phyloP scores from a whole-genome alignment of 129 eudicot species.

The Glebionis coronaria region DNA sequence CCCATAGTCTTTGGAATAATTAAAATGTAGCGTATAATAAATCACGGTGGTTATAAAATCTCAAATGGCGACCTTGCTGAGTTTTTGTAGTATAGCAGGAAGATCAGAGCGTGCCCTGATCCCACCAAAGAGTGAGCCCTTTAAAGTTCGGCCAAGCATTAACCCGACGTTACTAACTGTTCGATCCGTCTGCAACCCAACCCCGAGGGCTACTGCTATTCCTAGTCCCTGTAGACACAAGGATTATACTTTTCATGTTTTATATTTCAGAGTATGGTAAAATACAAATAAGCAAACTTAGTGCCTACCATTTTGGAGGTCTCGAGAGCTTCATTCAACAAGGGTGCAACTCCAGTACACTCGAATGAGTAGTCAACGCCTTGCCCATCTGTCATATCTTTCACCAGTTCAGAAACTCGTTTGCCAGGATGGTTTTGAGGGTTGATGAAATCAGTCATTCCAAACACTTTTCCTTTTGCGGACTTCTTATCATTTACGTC shows the following conservation, averaged over 20 bases:
- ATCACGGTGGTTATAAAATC: not conserved
- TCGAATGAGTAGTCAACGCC: slow-evolving; percentile 54
- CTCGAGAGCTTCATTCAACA: slow-evolving; percentile 52
- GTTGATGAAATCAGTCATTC: slow-evolving; percentile 55
- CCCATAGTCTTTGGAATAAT: too few species aligned
- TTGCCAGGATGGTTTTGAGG: slow-evolving; percentile 32
- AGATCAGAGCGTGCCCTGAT: slow-evolving; percentile 14
- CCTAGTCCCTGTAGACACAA: slow-evolving; percentile 43
- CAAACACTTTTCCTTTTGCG: slow-evolving; percentile 39
- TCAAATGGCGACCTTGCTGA: not conserved
- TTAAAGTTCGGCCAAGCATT: slow-evolving; percentile 38
- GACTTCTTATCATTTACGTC: slow-evolving; percentile 48
- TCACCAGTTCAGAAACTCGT: slow-evolving; percentile 37
- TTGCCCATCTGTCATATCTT: slow-evolving; percentile 44
- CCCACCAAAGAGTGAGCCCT: slow-evolving; percentile 50
- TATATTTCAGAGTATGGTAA: not conserved
- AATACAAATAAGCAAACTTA: not conserved
- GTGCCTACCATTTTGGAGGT: slow-evolving; percentile 44
- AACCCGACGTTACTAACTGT: slow-evolving; percentile 24
- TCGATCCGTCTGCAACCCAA: slow-evolving; percentile 31
- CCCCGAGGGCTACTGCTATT: slow-evolving; percentile 36
- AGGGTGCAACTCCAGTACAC: slow-evolving; percentile 50
- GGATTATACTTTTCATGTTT: not conserved
- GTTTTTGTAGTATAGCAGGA: not conserved
- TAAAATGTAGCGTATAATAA: too few species aligned